These are phyloP conservation scores for Leccinum subrobustum DNA, from an alignment of 1,284 basidiomycete species.

Conservation along the genomic window DNA sequence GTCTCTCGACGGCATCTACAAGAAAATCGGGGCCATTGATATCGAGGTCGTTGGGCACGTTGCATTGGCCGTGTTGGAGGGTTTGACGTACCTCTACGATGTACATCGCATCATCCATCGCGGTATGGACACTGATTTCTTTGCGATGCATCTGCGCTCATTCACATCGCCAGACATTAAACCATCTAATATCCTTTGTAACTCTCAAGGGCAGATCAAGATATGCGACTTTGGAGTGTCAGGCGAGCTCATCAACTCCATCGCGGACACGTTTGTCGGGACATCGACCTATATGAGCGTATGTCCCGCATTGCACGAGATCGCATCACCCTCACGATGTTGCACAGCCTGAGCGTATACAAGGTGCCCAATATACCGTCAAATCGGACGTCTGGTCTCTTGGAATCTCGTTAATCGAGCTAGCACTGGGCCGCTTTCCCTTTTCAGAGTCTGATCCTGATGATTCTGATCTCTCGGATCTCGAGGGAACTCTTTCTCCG, in stretches of 20 bases:
- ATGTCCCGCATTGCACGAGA: slow-evolving; percentile 38
- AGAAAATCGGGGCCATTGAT: slow-evolving; percentile 86
- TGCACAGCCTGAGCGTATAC: slow-evolving; percentile 92
- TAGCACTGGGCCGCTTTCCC: slow-evolving; percentile 91
- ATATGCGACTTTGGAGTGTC: slow-evolving; percentile 99
- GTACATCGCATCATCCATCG: slow-evolving; percentile 99
- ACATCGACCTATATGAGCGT: slow-evolving; percentile 99
- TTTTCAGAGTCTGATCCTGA: slow-evolving; percentile 73
- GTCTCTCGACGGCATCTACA: slow-evolving; percentile 91
- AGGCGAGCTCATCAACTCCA: slow-evolving; percentile 97
- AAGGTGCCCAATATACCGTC: slow-evolving; percentile 96
- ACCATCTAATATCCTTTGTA: slow-evolving; percentile 95
- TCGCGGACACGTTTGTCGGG: slow-evolving; percentile 98
- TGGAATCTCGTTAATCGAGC: slow-evolving; percentile 92
- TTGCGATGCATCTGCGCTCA: slow-evolving; percentile 7
- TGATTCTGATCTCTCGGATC: slow-evolving; percentile 66
- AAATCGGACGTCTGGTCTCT: slow-evolving; percentile 98
- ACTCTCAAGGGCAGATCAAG: slow-evolving; percentile 94
- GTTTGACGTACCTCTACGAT: slow-evolving; percentile 97
- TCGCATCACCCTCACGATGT: slow-evolving; percentile 10
- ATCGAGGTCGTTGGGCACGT: slow-evolving; percentile 90
- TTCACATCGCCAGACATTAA: slow-evolving; percentile 83
- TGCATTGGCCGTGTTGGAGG: slow-evolving; percentile 89
- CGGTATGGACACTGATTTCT: slow-evolving; percentile 51
- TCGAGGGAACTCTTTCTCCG: slow-evolving; percentile 68